These are phyloP conservation scores for Mycocentrospora acerina DNA, from an alignment of 2,329 filamentous ascomycete species.

Conservation along the genomic window DNA sequence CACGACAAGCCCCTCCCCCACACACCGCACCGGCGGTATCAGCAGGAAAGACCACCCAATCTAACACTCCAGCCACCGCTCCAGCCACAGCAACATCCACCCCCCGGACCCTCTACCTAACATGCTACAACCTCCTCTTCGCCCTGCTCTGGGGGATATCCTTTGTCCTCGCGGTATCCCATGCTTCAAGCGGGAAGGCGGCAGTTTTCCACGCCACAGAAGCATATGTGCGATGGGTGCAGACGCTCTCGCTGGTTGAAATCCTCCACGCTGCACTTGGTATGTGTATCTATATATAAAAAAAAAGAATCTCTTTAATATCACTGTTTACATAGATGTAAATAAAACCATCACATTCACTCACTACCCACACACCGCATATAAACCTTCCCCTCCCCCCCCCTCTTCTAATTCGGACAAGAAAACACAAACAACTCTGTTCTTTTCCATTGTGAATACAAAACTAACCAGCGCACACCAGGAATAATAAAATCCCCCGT, in stretches of 20 bases:
- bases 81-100: background rate
- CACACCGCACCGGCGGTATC: too few relatives aligned
- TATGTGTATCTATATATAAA: too few relatives aligned
- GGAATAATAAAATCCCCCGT: conserved; percentile 27
- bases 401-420: too few relatives aligned
- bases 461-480: too few relatives aligned
- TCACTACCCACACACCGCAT: background rate
- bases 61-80: background rate
- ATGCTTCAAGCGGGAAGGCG: background rate
- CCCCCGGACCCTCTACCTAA: conserved; percentile 19
- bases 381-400: background rate
- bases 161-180: conserved; percentile 5
- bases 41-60: too few relatives aligned
- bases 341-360: background rate
- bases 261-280: conserved; percentile 21
- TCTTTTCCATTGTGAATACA: background rate
- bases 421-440: background rate
- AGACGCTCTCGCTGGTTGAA: conserved; percentile 24
- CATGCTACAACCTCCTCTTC: conserved; percentile 23
- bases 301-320: too few relatives aligned
- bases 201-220: conserved; percentile 16
- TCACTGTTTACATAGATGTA: too few relatives aligned
- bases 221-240: conserved; percentile 17
- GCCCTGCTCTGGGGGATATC: conserved; percentile 18
- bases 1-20: too few relatives aligned